phyloP scores from a whole-genome alignment of 1,284 basidiomycete genomes.

The Apiotrichum laibachii region DNA sequence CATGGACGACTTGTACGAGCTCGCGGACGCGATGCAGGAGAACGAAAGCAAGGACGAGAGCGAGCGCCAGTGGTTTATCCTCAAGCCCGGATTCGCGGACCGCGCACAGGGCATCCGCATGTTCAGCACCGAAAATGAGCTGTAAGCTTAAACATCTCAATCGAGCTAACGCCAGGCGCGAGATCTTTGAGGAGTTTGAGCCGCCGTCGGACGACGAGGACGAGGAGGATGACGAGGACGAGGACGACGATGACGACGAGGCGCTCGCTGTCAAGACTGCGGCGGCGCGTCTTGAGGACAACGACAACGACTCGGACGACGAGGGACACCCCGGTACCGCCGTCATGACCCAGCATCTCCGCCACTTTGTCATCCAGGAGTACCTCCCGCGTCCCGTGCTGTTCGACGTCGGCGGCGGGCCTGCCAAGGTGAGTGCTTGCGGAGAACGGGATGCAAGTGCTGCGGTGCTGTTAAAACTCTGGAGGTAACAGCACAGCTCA shows the following conservation, averaged over 20 bases:
- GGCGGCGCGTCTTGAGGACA: conserved; percentile 39
- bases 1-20: conserved; percentile 88
- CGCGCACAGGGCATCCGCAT: conserved; percentile 91
- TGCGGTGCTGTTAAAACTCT: too few species aligned
- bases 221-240: conserved; percentile 46
- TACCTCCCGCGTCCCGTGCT: conserved; percentile 76
- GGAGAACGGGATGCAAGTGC: too few species aligned
- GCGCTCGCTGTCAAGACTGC: conserved; percentile 14
- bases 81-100: conserved; percentile 98
- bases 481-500: too few species aligned
- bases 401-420: conserved; percentile 59
- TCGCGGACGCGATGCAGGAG: conserved; percentile 63
- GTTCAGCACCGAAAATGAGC: conserved; percentile 72
- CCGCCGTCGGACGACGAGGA: conserved; percentile 55
- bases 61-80: conserved; percentile 73
- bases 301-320: conserved; percentile 55
- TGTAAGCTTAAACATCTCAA: conserved; percentile 49
- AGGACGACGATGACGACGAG: conserved; percentile 43
- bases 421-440: conserved; percentile 54
- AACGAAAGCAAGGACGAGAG: conserved; percentile 34
- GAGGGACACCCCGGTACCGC: conserved; percentile 55
- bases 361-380: conserved; percentile 98
- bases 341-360: conserved; percentile 79
- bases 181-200: conserved; percentile 85
- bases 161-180: conserved; percentile 44